phyloP scores from a whole-genome alignment of 345 rosid species.

The Triadica sebifera region DNA sequence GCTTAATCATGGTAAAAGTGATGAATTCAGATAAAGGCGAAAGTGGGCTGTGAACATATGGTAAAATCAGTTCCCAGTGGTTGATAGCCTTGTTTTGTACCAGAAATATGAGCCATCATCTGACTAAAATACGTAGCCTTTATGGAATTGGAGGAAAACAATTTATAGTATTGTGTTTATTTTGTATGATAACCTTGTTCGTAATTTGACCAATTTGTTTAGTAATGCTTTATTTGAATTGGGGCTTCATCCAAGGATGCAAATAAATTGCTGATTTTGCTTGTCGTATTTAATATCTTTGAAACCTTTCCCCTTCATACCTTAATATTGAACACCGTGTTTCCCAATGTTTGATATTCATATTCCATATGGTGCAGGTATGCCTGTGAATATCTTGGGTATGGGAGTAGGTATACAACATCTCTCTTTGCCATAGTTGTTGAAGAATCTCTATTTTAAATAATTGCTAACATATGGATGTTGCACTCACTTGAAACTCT shows the following conservation, averaged over 20 bases:
- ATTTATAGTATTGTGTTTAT: not conserved
- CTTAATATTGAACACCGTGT: not conserved
- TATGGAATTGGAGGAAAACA: not conserved
- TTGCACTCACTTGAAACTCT: not conserved
- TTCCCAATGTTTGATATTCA: conserved; percentile 21
- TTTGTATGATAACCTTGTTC: not conserved
- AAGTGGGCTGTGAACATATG: too few relatives aligned
- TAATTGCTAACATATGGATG: not conserved
- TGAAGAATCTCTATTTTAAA: not conserved
- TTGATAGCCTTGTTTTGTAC: not conserved
- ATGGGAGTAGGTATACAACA: conserved; percentile 64
- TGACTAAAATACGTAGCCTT: not conserved
- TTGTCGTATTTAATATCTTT: not conserved
- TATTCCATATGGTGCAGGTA: conserved; percentile 43
- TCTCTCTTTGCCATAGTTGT: not conserved
- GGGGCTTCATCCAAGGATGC: not conserved
- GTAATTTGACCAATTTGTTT: not conserved
- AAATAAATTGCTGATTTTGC: not conserved
- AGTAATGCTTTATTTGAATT: not conserved
- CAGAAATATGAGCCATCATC: not conserved
- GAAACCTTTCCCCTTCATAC: not conserved
- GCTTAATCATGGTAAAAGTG: not conserved
- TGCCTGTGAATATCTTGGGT: conserved; percentile 72
- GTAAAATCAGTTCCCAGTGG: too few relatives aligned
- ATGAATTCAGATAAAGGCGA: too few relatives aligned